These are phyloP conservation scores for Cryphonectria carpinicola DNA, from an alignment of 2,329 filamentous ascomycete genomes.

Conservation along the genomic window DNA sequence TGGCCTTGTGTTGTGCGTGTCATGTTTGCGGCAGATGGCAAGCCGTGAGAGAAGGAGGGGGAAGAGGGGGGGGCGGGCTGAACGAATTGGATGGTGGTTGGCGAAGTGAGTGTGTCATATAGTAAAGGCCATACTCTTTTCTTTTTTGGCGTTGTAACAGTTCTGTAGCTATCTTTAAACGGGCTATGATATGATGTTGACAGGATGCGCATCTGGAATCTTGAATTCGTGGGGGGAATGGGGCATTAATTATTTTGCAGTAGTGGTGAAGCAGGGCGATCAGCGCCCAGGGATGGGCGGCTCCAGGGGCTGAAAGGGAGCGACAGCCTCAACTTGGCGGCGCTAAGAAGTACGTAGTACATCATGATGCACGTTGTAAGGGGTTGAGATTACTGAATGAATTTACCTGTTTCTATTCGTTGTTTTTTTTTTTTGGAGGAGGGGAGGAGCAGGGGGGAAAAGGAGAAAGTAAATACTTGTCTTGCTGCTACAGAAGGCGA, in stretches of 20 bases:
- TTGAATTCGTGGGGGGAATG: background rate
- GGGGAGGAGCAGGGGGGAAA: background rate
- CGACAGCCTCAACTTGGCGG: background rate
- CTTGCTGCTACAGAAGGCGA: background rate
- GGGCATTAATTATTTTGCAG: background rate
- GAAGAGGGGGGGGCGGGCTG: background rate
- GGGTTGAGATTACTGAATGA: background rate
- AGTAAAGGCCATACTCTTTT: slow-evolving; percentile 9
- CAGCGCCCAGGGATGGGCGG: background rate
- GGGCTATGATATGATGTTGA: background rate
- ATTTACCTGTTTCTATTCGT: background rate
- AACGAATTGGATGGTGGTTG: background rate
- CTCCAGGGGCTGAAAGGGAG: background rate
- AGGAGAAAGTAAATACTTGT: background rate
- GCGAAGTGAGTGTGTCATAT: slow-evolving; percentile 14
- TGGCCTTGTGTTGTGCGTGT: slow-evolving; percentile 1
- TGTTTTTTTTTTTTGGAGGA: too few relatives aligned
- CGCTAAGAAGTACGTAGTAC: background rate
- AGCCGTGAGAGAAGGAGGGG: background rate
- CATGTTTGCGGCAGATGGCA: background rate
- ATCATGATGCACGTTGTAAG: background rate
- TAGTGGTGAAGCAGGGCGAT: background rate
- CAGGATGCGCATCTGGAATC: slow-evolving; percentile 10
- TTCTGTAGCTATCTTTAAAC: background rate
- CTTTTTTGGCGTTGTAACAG: background rate